Base-by-base conservation (phyloP, 352 stramenopile species). In the Peronospora tabacina region DNA sequence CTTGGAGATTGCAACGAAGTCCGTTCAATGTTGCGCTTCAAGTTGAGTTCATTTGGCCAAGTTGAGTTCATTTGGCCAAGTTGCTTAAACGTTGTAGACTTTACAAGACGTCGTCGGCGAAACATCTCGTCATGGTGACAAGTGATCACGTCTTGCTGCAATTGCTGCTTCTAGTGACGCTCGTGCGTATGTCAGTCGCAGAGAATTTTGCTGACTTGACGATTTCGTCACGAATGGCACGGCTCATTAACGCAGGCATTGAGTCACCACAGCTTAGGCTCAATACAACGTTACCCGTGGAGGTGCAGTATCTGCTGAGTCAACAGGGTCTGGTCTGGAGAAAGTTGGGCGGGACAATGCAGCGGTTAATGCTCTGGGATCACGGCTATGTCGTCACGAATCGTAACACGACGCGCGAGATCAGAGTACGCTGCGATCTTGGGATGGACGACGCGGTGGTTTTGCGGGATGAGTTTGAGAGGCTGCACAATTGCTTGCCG, bases 331-430 rank as follows among this genome's bases (percentile, higher is more conserved):
- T 80, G n/a, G 16, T 28, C 9, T 80, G 72, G 70, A 32, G 34
- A 44, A 55, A 70, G 7, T 50, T 83, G 13, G 58, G 63, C 13
- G 67, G 69, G 11, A 81, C 61, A 11, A 26, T 80, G 39, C 74
- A 85, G 52, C 70, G 66, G 10, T 42, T 83, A 7, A 55, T 83
- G 29, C 71, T 83, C n/a, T 83, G 70, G 69, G 68, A 83, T 43
- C 44, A 62, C 3, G 70, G 71, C 8, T 76, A 66, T 36, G 52
- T 83, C 6, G 38, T 66, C 45, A 68, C 59, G 12, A 52, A 39
- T n/a, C 52, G 28, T 19, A 55, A 56, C 29, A 75, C 53, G 5
- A 61, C 51, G 12, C 60, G 55, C 8, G 49, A 61, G 30, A 22
- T 68, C 34, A 39, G 19, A 13, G 60, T 32, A 7, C 55, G 52